A percentile compares a stretch with the other conserved stretches of the same genome.
These are phyloP conservation scores for Gracilaria vermiculophylla DNA, from an alignment of 23 red algal genomes.

Conservation along the genomic window DNA sequence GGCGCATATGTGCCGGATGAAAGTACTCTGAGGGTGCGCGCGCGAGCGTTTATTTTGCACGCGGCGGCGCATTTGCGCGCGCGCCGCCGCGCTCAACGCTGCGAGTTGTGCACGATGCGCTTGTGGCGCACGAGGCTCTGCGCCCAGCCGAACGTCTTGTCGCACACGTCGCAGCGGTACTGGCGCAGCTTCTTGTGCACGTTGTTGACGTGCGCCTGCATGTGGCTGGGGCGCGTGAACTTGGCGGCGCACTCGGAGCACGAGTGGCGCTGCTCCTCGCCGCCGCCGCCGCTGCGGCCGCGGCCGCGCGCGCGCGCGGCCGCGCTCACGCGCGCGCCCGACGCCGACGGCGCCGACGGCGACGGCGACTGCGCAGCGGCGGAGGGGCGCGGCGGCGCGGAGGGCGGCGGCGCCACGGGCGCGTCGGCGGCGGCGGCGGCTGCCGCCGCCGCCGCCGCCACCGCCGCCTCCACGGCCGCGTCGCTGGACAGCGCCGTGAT, in stretches of 20 bases:
- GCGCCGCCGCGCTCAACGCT: not conserved
- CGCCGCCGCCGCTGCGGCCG: not conserved
- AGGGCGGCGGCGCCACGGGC: not conserved
- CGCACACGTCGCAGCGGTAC: not conserved
- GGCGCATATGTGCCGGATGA: too few species aligned
- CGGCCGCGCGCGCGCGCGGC: not conserved
- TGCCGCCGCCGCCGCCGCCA: too few species aligned
- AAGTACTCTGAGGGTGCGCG: too few species aligned
- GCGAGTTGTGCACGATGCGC: not conserved
- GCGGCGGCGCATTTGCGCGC: too few species aligned
- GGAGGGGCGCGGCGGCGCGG: not conserved
- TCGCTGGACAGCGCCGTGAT: too few species aligned
- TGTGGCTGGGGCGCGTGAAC: slow-evolving; percentile 6
- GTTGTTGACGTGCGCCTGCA: slow-evolving; percentile 10
- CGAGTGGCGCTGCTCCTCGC: not conserved
- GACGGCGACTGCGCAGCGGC: not conserved
- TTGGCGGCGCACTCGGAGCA: not conserved
- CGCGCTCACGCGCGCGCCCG: not conserved
- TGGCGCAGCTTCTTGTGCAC: not conserved
- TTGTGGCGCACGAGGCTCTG: not conserved
- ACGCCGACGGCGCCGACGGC: not conserved
- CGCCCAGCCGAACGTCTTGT: not conserved
- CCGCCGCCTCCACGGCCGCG: too few species aligned
- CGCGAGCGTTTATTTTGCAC: too few species aligned
- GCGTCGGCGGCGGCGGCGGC: not conserved